phyloP scores from a whole-genome alignment of 2,329 filamentous ascomycete species.

The Phaeosphaeria sp. region DNA sequence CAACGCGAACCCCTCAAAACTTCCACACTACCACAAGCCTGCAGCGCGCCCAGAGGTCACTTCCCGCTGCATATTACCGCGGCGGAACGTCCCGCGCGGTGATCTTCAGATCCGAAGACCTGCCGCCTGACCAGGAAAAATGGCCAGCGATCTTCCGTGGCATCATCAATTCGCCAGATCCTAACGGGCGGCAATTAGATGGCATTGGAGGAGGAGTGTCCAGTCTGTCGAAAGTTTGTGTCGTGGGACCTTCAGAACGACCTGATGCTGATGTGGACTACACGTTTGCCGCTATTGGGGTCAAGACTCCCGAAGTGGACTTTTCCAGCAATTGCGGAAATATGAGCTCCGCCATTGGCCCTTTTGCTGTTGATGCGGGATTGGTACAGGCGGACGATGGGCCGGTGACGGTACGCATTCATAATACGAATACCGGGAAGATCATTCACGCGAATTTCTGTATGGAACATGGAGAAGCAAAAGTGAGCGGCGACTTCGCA shows the following conservation, averaged over 20 bases:
- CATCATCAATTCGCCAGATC: conserved; percentile 69
- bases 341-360: conserved; percentile 65
- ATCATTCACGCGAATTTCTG: conserved; percentile 65
- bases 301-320: conserved; percentile 66
- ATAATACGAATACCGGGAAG: conserved; percentile 76
- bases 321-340: conserved; percentile 75
- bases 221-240: conserved; percentile 73
- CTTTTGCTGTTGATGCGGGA: conserved; percentile 66
- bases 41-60: background rate
- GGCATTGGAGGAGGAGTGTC: conserved; percentile 74
- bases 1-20: background rate
- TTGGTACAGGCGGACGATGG: conserved; percentile 45
- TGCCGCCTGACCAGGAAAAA: conserved; percentile 54
- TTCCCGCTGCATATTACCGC: conserved; percentile 65
- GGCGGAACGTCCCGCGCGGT: conserved; percentile 74
- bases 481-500: conserved; percentile 60
- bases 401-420: conserved; percentile 62
- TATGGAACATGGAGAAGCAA: conserved; percentile 57
- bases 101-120: conserved; percentile 61
- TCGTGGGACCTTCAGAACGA: conserved; percentile 56
- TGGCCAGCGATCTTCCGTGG: conserved; percentile 65
- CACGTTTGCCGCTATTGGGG: conserved; percentile 72
- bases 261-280: conserved; percentile 63
- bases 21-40: background rate
- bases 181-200: conserved; percentile 72